Conservation (phyloP, 768 basidiomycete genomes). For the Serendipita sp. region DNA sequence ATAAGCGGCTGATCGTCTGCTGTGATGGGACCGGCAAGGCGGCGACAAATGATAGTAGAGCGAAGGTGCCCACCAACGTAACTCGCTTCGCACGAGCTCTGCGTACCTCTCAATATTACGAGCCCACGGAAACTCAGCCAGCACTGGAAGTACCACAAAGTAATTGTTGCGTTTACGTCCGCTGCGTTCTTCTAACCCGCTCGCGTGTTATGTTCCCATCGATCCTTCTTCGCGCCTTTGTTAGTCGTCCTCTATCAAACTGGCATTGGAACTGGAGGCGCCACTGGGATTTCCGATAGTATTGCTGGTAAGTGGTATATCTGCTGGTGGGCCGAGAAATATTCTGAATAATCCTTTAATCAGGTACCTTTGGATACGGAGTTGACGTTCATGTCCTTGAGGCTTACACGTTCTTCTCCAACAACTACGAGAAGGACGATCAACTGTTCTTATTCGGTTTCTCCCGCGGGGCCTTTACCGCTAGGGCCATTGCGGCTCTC, state of each 20-base stretch:
- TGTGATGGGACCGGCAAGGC: background rate
- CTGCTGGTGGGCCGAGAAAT: background rate
- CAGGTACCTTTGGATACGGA: constrained; percentile 1
- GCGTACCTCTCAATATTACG: background rate
- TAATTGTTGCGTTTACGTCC: background rate
- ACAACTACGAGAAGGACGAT: constrained; percentile 11
- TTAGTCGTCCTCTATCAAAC: background rate
- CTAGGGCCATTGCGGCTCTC: constrained; percentile 11
- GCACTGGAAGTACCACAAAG: background rate
- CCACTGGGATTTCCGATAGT: background rate
- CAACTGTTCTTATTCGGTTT: constrained; percentile 14
- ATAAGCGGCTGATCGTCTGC: constrained; percentile 1
- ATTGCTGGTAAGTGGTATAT: background rate
- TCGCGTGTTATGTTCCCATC: background rate
- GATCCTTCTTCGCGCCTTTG: background rate
- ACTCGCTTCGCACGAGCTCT: background rate
- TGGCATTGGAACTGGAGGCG: background rate
- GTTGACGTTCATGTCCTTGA: constrained; percentile 9
- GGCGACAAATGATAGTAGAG: background rate
- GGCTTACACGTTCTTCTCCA: constrained; percentile 12
- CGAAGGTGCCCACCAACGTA: background rate
- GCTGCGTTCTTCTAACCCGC: background rate
- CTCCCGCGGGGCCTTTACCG: constrained; percentile 14
- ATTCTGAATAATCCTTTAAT: too few species aligned
- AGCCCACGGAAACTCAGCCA: background rate